Base-by-base conservation (phyloP, 1,284 basidiomycete genomes). In the Rhodotorula sp. region DNA sequence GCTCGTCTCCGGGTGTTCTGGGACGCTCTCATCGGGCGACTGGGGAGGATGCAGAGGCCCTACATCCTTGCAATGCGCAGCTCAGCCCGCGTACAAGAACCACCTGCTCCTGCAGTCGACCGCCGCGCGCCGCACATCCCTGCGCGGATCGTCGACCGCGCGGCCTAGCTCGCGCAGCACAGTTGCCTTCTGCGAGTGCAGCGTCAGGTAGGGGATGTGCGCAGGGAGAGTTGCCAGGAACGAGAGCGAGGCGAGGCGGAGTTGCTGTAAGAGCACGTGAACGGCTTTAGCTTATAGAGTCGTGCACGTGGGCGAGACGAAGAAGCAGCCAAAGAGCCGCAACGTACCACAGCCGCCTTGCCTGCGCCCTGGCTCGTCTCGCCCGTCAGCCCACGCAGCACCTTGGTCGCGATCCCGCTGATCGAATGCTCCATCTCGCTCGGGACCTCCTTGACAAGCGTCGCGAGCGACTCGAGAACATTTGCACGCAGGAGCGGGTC, bases 131-230 rank as follows among this genome's bases (percentile, higher is more conserved):
- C 94, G 84, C 13, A 97, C 93, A 1, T 82, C 82, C 71, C 90
- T 85, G 79, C 90, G 90, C 4, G 90, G 90, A 81, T 97, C 95
- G 80, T 97, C 95, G 58, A 97, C 81, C 14, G 86, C 87, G 68
- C 84, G 86, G 0, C 86, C 89, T 42, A 99, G 84, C 67, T 90
- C 88, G 49, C 87, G 87, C 61, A 97, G 81, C 14, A 97, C 91
- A 0, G 80, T 81, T 2, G 85, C 75, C 81, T 91, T 95, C 78
- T 87, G 85, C 10, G 89, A 88, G 78, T 92, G 90, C 66, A 97
- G 83, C 34, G 89, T 83, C 77, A 91, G 89, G 80, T 91, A 94
- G 60, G 89, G 87, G 66, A 95, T 87, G 41, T 88, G 85, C 61
- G 84, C 85, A 0, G 92, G 93, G 61, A 98, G 81, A 14, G 87